A percentile compares a stretch with the other conserved stretches of the same genome.
Evolutionary conservation across 352 stramenopile species (phyloP).

Genomic region (Phytophthora tentaculata): DNA sequence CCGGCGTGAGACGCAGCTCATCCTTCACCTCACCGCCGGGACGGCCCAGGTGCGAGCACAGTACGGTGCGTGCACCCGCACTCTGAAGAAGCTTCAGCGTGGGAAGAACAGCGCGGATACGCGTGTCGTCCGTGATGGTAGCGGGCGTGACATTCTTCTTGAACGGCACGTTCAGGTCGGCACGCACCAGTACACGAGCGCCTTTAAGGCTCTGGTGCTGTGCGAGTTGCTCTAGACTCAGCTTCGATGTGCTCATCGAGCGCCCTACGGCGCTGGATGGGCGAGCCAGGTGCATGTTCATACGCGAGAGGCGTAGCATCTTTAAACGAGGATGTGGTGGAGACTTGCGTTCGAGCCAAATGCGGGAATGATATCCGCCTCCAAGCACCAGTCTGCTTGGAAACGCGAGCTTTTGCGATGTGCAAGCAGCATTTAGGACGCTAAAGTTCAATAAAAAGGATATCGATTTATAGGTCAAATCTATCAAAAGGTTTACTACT

Average conservation of each 20-base stretch:
- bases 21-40: slow-evolving; percentile 93
- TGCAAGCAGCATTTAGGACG: slow-evolving; percentile 3
- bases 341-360: slow-evolving; percentile 7
- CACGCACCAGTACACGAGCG: slow-evolving; percentile 98
- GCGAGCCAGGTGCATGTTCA: slow-evolving; percentile 19
- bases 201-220: slow-evolving; percentile 85
- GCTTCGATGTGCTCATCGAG: slow-evolving; percentile 63
- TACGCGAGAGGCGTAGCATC: slow-evolving; percentile 36
- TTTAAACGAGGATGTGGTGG: not conserved
- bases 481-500: too few species aligned
- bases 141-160: slow-evolving; percentile 86
- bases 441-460: not conserved
- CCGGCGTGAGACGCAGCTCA: slow-evolving; percentile 88
- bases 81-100: slow-evolving; percentile 93
- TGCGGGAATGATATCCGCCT: slow-evolving; percentile 21
- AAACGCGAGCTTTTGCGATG: slow-evolving; percentile 22
- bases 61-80: slow-evolving; percentile 94
- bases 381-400: slow-evolving; percentile 33
- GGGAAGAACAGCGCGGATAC: slow-evolving; percentile 95
- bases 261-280: slow-evolving; percentile 18
- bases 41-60: slow-evolving; percentile 98
- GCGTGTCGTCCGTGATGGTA: slow-evolving; percentile 96
- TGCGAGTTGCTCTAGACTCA: slow-evolving; percentile 72
- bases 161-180: slow-evolving; percentile 99
- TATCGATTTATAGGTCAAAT: slow-evolving; percentile 12